Conservation (phyloP, 352 stramenopile species). For the Phytophthora tubulina region DNA sequence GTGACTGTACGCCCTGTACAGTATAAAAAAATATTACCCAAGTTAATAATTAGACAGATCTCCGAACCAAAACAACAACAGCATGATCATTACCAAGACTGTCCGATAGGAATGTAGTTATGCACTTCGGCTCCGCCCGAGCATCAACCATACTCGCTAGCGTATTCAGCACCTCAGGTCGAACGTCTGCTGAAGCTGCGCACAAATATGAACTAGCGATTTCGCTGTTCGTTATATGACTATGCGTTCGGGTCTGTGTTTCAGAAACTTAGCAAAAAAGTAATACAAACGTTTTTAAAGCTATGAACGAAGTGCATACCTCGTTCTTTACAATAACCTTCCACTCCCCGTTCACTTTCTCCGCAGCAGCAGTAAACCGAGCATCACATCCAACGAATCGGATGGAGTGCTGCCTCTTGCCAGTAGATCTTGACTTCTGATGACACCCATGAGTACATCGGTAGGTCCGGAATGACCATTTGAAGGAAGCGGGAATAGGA, state of each 20-base stretch:
- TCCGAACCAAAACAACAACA: no score
- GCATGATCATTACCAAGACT: neutral
- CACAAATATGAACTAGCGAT: neutral
- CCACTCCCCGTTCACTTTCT: neutral
- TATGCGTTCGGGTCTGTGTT: neutral
- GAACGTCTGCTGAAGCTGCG: neutral
- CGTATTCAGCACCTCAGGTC: neutral
- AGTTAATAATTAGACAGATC: no score
- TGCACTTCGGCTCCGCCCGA: neutral
- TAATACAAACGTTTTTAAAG: neutral
- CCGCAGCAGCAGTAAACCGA: neutral
- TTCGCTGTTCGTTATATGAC: neutral
- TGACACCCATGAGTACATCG: neutral
- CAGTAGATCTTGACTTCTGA: neutral
- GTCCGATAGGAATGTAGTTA: neutral
- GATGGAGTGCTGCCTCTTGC: neutral
- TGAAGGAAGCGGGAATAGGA: neutral
- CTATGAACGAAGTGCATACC: neutral
- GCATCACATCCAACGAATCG: neutral
- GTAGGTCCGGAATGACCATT: neutral
- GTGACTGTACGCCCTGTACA: no score
- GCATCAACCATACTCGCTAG: neutral
- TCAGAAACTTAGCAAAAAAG: neutral
- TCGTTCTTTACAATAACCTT: neutral
- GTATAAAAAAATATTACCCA: no score